phyloP scores from a whole-genome alignment of 129 eudicot species.

The Chrysanthemum makinoi region DNA sequence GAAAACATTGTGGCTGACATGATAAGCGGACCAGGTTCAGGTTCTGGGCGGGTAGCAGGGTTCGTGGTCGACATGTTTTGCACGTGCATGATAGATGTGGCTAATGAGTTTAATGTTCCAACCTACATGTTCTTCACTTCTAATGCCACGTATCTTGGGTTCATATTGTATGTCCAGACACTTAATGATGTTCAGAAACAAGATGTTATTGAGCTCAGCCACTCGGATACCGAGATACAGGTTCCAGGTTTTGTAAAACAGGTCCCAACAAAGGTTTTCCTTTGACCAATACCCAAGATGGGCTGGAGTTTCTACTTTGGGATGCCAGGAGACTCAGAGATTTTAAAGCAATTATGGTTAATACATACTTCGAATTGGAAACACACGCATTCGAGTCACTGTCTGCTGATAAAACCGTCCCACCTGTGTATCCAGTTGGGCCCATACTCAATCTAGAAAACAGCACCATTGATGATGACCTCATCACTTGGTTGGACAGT shows the following conservation, averaged over 20 bases:
- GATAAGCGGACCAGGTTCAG: not conserved
- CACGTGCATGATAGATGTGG: slow-evolving; percentile 20
- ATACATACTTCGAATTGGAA: slow-evolving; percentile 21
- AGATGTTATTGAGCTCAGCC: slow-evolving; percentile 3
- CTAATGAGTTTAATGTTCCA: slow-evolving; percentile 19
- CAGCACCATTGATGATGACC: too few species aligned
- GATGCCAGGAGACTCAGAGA: not conserved
- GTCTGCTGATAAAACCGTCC: too few species aligned
- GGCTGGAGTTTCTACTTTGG: slow-evolving; percentile 6
- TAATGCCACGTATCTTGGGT: slow-evolving; percentile 23
- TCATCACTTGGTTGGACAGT: too few species aligned
- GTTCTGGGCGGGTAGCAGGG: not conserved
- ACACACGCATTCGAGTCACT: too few species aligned
- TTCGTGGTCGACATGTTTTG: slow-evolving; percentile 19
- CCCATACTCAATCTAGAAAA: too few species aligned
- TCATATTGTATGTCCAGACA: not conserved
- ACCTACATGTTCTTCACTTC: slow-evolving; percentile 17
- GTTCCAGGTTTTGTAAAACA: slow-evolving; percentile 15
- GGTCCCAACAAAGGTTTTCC: slow-evolving; percentile 20
- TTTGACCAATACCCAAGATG: not conserved
- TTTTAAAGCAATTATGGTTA: slow-evolving; percentile 22
- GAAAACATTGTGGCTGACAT: slow-evolving; percentile 6
- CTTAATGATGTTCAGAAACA: not conserved
- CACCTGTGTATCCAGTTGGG: too few species aligned
- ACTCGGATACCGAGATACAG: not conserved